Conservation (phyloP, 1,139 yeast genomes). For the Entelexis paramagnoliae region DNA sequence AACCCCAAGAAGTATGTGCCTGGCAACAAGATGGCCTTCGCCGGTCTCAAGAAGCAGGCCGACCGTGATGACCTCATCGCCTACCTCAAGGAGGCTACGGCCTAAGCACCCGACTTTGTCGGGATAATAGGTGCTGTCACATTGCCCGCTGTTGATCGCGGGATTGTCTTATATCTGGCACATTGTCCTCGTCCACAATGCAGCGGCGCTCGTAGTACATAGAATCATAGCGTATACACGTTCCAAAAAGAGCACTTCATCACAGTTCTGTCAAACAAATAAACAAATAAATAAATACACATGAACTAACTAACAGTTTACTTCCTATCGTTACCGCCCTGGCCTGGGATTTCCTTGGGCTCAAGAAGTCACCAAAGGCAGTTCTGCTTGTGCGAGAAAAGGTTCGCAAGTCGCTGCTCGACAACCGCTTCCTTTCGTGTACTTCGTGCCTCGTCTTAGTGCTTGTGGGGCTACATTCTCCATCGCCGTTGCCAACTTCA, state of each 20-base stretch:
- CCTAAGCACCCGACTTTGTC: slow-evolving; percentile 23
- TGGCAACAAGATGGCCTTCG: slow-evolving; percentile 99
- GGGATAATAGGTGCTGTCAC: neutral
- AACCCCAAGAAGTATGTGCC: slow-evolving; percentile 99
- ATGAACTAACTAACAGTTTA: neutral
- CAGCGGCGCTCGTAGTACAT: neutral
- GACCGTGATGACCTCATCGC: slow-evolving; percentile 96
- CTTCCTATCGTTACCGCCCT: no score
- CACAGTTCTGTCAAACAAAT: neutral
- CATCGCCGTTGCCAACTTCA: no score
- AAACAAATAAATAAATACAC: neutral
- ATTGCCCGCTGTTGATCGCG: neutral
- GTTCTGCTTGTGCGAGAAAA: no score
- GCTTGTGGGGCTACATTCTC: no score
- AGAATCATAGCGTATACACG: neutral
- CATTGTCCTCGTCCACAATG: neutral
- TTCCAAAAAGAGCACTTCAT: neutral
- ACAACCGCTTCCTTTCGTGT: no score
- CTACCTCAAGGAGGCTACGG: slow-evolving; percentile 70
- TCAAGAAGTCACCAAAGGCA: no score
- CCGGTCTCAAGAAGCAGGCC: slow-evolving; percentile 98
- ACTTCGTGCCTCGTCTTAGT: no score
- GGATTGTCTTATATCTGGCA: neutral
- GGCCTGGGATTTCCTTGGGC: no score
- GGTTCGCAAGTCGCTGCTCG: no score